Percentiles rank a stretch among this genome's conserved stretches.
Evolutionary conservation across 2,329 filamentous ascomycete species (phyloP).

Genomic region (Claviceps monticola): DNA sequence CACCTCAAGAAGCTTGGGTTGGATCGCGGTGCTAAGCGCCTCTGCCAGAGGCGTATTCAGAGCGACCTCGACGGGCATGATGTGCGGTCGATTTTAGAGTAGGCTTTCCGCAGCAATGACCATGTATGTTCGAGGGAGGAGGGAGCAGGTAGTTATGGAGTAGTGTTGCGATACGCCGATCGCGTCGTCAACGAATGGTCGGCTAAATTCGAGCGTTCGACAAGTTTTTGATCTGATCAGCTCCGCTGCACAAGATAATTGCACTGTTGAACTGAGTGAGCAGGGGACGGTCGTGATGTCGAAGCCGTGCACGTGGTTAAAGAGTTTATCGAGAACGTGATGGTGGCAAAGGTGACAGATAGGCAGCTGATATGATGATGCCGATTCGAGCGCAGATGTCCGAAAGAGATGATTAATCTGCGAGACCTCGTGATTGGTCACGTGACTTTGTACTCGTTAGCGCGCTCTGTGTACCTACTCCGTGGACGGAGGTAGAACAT

Average conservation of each 20-base stretch:
- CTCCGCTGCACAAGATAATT: neutral
- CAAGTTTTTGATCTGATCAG: neutral
- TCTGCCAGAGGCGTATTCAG: constrained; percentile 73
- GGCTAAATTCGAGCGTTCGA: constrained; percentile 1
- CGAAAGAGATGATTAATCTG: neutral
- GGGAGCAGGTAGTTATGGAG: neutral
- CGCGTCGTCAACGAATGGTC: constrained; percentile 4
- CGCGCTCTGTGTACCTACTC: too few relatives aligned
- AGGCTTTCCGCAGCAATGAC: neutral
- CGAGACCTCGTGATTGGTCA: neutral
- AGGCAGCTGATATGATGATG: neutral
- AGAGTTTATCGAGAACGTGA: neutral
- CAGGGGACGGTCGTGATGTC: neutral
- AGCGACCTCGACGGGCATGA: constrained; percentile 65
- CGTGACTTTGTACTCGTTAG: neutral
- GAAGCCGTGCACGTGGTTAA: neutral
- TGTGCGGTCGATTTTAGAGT: constrained; percentile 12
- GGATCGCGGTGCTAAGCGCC: constrained; percentile 68
- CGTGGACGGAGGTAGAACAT: too few relatives aligned
- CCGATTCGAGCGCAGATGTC: neutral
- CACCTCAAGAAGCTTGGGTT: constrained; percentile 82
- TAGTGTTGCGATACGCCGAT: constrained; percentile 4
- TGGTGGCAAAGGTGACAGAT: neutral
- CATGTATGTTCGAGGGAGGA: neutral
- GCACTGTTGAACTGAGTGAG: neutral